These are phyloP conservation scores for Kodamaea kakaduensis DNA, from an alignment of 805 yeast genomes.

Conservation along the genomic window DNA sequence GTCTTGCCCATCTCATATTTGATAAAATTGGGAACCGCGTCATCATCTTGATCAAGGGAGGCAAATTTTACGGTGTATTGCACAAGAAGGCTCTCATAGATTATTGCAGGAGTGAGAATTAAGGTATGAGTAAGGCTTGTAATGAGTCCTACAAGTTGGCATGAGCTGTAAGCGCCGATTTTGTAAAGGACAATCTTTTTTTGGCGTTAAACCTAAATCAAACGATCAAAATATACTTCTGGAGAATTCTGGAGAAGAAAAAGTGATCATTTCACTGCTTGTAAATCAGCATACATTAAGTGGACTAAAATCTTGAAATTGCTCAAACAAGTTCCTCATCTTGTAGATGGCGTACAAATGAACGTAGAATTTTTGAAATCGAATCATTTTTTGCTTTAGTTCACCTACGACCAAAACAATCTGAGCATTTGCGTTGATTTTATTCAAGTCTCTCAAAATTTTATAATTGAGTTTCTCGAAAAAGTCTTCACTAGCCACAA, in stretches of 20 bases:
- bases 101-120: slow-evolving; percentile 18
- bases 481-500: neutral
- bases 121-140: neutral
- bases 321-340: no score
- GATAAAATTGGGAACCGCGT: slow-evolving; percentile 51
- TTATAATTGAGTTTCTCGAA: neutral
- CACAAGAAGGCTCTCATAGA: slow-evolving; percentile 54
- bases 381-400: slow-evolving; percentile 2
- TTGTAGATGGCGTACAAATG: slow-evolving; percentile 7
- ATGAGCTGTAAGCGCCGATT: no score
- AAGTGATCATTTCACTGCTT: no score
- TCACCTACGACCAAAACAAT: neutral
- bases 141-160: no score
- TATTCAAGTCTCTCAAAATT: neutral
- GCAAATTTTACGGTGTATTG: slow-evolving; percentile 47
- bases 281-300: no score
- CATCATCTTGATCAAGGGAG: slow-evolving; percentile 42
- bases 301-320: no score
- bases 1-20: slow-evolving; percentile 49
- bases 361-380: slow-evolving; percentile 3
- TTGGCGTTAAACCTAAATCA: no score
- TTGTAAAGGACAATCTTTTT: no score
- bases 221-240: no score
- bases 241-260: no score
- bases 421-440: neutral